Base-by-base conservation (phyloP, 2,329 filamentous ascomycete genomes). In the Diaporthe nobilis region DNA sequence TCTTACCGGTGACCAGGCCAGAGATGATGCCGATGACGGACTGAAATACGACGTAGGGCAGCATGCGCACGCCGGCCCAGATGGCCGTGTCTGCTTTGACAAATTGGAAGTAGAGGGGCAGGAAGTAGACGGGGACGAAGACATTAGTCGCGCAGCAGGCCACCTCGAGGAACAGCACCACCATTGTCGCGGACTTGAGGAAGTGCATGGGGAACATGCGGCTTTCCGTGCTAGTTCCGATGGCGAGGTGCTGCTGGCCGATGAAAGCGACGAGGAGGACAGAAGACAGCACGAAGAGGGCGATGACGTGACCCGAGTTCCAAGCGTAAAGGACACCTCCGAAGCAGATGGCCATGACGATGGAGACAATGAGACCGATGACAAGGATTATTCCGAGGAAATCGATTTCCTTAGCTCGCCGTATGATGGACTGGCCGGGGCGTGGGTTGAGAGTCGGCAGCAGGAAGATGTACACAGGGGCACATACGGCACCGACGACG, bases 31-130 rank as follows among this genome's bases (percentile, higher is more conserved):
- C 53, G 53, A 55, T 55, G 4, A 31, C 12, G 53, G 53, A 55
- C n/a, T 17, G 51, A 4, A 55, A 31, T 0, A 53, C 49, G 53
- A 87, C 84, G 70, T 86, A 82, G 0, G 87, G 85, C 9, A 88
- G 79, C 1, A 88, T 80, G 13, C 83, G 81, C 0, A 86, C 82
- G 0, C 81, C 86, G 13, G 86, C 83, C 20, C 84, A 75, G 3
- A 88, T 78, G 0, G 86, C 81, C 0, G 78, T 80, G 57, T 88
- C 87, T 7, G 83, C 84, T 1, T 81, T 80, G 0, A 83, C 83
- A 78, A 89, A 90, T 77, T 88, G 85, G 79, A 90, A 90, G 79
- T 84, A 87, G 0, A 90, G 79, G 0, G 88, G 88, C 8, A 88
- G 84, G 77, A 86, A 89, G 79, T 89, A 90, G n/a, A 86, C 37